Percentiles rank a stretch among this genome's conserved stretches.
phyloP scores from a whole-genome alignment of 2,329 filamentous ascomycete genomes.

The Ophiostoma ulmi region DNA sequence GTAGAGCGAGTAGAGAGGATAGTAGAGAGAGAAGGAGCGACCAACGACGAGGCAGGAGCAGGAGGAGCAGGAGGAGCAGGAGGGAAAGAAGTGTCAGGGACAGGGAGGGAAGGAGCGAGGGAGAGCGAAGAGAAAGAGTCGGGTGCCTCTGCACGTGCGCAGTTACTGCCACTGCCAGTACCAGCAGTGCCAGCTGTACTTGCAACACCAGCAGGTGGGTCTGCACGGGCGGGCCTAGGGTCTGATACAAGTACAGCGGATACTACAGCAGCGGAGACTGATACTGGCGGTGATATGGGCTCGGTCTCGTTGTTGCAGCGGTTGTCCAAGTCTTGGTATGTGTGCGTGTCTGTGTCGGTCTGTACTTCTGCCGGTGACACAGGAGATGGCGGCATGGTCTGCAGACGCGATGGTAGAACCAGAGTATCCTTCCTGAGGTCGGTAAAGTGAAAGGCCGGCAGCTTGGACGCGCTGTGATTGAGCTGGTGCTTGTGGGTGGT shows the following conservation, averaged over 20 bases:
- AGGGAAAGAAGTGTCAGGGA: background rate
- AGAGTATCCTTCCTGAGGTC: conserved; percentile 42
- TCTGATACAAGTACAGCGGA: conserved; percentile 18
- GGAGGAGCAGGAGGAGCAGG: too few relatives aligned
- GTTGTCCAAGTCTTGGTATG: background rate
- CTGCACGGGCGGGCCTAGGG: conserved; percentile 14
- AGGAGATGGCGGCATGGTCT: conserved; percentile 39
- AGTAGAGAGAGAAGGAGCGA: background rate
- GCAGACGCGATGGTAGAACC: conserved; percentile 35
- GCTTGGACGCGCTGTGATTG: conserved; percentile 51
- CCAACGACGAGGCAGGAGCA: background rate
- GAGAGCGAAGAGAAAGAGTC: conserved; percentile 5
- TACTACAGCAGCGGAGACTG: background rate
- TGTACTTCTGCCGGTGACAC: conserved; percentile 33
- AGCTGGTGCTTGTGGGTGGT: conserved; percentile 40
- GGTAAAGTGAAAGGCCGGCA: conserved; percentile 51
- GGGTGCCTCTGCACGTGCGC: background rate
- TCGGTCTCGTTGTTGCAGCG: background rate
- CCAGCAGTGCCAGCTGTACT: background rate
- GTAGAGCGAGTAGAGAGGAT: background rate
- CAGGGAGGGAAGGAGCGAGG: conserved; percentile 4
- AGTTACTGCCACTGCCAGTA: background rate
- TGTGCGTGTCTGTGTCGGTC: background rate
- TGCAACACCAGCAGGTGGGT: conserved; percentile 13
- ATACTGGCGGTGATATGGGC: conserved; percentile 3